Percentiles rank a stretch among this genome's conserved stretches.
Conservation (phyloP, 371 early-diverging fungal genomes). For the Mucor plumbeus region DNA sequence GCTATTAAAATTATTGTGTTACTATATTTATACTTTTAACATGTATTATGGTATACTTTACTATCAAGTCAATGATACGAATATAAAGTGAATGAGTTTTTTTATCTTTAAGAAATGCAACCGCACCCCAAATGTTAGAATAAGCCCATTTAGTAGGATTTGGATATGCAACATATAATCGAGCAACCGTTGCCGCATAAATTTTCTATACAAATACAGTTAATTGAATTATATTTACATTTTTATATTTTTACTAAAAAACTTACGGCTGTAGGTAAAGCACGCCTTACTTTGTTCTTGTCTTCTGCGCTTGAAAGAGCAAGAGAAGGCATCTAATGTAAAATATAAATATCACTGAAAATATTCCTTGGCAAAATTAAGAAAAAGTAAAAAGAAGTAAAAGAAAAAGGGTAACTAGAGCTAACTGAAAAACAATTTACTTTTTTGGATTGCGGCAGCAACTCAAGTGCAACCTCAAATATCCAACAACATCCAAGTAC, state of each 20-base stretch:
- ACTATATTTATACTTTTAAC: not conserved
- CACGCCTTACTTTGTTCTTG: constrained; percentile 54
- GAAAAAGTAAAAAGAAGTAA: not conserved
- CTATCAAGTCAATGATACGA: constrained; percentile 80
- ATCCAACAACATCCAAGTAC: not conserved
- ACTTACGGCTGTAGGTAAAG: constrained; percentile 53
- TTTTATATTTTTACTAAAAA: not conserved
- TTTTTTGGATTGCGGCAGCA: constrained; percentile 6
- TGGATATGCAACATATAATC: constrained; percentile 84
- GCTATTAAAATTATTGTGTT: constrained; percentile 30
- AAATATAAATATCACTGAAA: not conserved
- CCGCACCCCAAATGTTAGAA: constrained; percentile 80
- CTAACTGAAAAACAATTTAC: not conserved
- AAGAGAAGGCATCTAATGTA: constrained; percentile 45
- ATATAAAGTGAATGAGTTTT: constrained; percentile 69
- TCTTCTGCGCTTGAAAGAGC: constrained; percentile 55
- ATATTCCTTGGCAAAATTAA: constrained; percentile 6
- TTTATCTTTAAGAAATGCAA: constrained; percentile 73
- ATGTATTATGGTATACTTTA: constrained; percentile 30
- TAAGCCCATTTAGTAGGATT: constrained; percentile 77
- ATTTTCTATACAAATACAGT: constrained; percentile 65
- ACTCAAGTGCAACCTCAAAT: not conserved
- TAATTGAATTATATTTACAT: not conserved
- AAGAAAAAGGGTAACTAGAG: not conserved
- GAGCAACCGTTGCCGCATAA: constrained; percentile 82